Evolutionary conservation across 2,329 filamentous ascomycete species (phyloP), one percentile per base, ranked within the genome.

Genomic region (Aspergillus carbonarius): DNA sequence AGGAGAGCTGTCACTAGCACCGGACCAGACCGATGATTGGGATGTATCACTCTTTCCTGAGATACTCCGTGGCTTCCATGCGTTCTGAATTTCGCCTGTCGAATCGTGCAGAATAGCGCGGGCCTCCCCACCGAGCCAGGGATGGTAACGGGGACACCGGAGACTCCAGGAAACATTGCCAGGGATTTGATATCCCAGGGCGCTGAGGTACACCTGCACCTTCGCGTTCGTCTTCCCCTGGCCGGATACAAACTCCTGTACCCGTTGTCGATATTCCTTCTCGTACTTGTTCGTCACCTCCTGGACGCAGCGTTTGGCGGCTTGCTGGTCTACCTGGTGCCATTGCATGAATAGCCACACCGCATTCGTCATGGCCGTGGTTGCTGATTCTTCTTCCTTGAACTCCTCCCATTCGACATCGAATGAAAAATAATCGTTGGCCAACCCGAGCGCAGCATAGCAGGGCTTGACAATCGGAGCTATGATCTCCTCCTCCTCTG

Each of bases 381-480:
- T 46, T 2, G 37, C 32, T 4, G 15, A 35, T 8, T 46, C 34
- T 7, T 18, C 2, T 5, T 15, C 3, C 25, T 53, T 46, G n/a
- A 57, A 61, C 32, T 63, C 63, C 5, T 59, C 50, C 63, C 63
- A 65, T 40, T 65, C 63, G 5, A 61, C 40, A 27, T 65, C 63
- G 10, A 63, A 63, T 1, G 63, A 63, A 30, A 60, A 65, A 47
- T 61, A 65, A 23, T 63, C 63, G n/a, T 65, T 65, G 10, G 59
- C 63, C 7, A 65, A 50, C 0, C 60, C 63, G 13, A 65, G 59
- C 3, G 63, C 60, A 9, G 61, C 60, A 32, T 61, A 63, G 35
- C 63, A 63, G 5, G 61, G 46, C 32, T 58, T 60, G 1, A 58
- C 48, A 6, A 65, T 56, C 2, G 63, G 52, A 13, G 57, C 63